Evolutionary conservation across 768 basidiomycete species (phyloP).

Genomic region (Omphalotus guepiniiformis): DNA sequence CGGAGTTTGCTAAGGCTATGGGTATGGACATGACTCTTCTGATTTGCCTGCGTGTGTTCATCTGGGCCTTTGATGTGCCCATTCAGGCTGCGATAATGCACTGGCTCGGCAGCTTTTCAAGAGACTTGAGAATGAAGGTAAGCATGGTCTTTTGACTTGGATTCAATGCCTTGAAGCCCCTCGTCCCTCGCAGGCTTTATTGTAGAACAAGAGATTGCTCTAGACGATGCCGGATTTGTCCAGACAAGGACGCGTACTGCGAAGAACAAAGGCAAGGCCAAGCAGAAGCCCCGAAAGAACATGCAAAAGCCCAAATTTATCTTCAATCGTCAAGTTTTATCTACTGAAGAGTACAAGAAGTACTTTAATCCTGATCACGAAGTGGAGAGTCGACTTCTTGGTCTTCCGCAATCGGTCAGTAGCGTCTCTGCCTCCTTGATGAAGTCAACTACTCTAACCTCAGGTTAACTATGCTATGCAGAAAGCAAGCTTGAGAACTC

Average conservation of each 20-base stretch:
- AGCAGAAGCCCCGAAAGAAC: conserved; percentile 40
- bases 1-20: conserved; percentile 56
- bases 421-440: background rate
- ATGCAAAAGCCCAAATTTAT: conserved; percentile 53
- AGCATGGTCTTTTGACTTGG: background rate
- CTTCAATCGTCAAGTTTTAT: conserved; percentile 48
- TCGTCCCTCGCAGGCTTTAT: conserved; percentile 50
- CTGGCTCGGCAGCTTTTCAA: conserved; percentile 62
- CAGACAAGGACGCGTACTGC: conserved; percentile 37
- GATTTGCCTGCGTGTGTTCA: background rate
- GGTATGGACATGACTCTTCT: conserved; percentile 34
- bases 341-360: conserved; percentile 48
- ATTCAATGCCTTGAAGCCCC: background rate
- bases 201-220: conserved; percentile 40
- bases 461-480: background rate
- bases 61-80: background rate
- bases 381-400: conserved; percentile 58
- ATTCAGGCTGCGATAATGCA: conserved; percentile 46
- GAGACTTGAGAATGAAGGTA: conserved; percentile 72
- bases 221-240: conserved; percentile 47
- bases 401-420: conserved; percentile 54
- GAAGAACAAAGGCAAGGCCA: conserved; percentile 37
- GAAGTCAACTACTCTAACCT: background rate
- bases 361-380: conserved; percentile 64
- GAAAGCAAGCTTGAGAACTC: conserved; percentile 15